These are phyloP conservation scores for Leccinum aurantiacum DNA, from an alignment of 768 basidiomycete species.

Conservation along the genomic window DNA sequence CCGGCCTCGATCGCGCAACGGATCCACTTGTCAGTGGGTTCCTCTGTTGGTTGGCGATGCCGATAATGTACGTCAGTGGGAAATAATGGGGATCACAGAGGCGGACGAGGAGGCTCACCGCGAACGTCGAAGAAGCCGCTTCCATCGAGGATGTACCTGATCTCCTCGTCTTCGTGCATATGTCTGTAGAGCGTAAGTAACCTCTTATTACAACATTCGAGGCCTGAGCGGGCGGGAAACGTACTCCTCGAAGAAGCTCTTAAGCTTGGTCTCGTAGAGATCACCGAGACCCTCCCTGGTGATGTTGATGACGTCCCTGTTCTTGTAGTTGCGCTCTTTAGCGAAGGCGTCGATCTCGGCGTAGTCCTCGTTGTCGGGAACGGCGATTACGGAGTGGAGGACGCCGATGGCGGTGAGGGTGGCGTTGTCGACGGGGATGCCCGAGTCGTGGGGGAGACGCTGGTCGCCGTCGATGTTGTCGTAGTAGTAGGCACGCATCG, in stretches of 20 bases:
- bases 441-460: conserved; percentile 76
- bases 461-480: conserved; percentile 78
- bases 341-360: conserved; percentile 63
- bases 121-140: conserved; percentile 91
- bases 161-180: conserved; percentile 96
- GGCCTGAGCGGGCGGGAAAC: conserved; percentile 20
- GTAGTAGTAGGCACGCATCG: conserved; percentile 78
- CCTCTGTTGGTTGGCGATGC: conserved; percentile 44
- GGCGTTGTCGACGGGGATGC: conserved; percentile 48
- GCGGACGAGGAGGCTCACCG: conserved; percentile 45
- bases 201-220: too few relatives aligned
- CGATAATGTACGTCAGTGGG: not conserved
- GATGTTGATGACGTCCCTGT: conserved; percentile 77
- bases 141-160: conserved; percentile 84
- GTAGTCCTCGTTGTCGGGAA: conserved; percentile 26
- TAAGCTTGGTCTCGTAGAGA: conserved; percentile 78
- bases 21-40: conserved; percentile 74
- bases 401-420: conserved; percentile 61
- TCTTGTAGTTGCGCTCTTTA: conserved; percentile 73
- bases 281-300: conserved; percentile 81
- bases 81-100: not conserved
- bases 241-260: conserved; percentile 81
- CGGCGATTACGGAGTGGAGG: conserved; percentile 51
- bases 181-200: conserved; percentile 48
- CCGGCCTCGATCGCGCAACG: conserved; percentile 72